Evolutionary conservation across 495 filamentous ascomycete species (phyloP), one percentile per base, ranked within the genome.

Genomic region (Daldinia childiae): DNA sequence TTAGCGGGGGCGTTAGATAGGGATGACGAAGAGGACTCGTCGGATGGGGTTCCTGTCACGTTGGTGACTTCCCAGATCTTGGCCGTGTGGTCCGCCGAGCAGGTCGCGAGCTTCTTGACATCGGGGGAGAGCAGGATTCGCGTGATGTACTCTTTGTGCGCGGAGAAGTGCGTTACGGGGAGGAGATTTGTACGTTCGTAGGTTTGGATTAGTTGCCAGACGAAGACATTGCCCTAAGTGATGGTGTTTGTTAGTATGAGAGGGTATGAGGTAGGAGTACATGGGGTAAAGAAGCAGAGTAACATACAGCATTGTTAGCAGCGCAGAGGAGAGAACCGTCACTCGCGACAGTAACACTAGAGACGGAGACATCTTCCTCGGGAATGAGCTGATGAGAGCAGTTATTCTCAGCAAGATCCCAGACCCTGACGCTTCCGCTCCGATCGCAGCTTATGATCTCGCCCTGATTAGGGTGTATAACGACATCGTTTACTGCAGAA

Each of bases 381-480:
- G 95, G 95, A 62, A 98, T 97, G 70, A 99, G 86, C 80, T 98
- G 93, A 77, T 98, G 95, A 0, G 93, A 93, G 83, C 95, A 99
- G 69, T 93, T 95, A 73, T 97, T 98, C 84, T 98, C 95, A 15
- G 94, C 93, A 54, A 99, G 80, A 77, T 99, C 95, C 95, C 95
- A 99, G 58, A 99, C 89, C 12, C 95, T 86, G 36, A 99, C 93
- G 81, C 94, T 98, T 3, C 95, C 95, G 41, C 90, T 90, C 19
- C 94, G 90, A 79, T 99, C 95, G 77, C 94, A 97, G 76, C 92
- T 94, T 73, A 99, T 97, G 58, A 99, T 90, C 79, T 99, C 95
- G 29, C 94, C 95, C 81, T 99, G 95, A 75, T 99, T 98, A 1
- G 95, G 95, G 79, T 99, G 95, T 62, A 99, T 99, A 9, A 98